Evolutionary conservation across 345 rosid genomes (phyloP).

Genomic region (Cardamine chenopodiifolia): DNA sequence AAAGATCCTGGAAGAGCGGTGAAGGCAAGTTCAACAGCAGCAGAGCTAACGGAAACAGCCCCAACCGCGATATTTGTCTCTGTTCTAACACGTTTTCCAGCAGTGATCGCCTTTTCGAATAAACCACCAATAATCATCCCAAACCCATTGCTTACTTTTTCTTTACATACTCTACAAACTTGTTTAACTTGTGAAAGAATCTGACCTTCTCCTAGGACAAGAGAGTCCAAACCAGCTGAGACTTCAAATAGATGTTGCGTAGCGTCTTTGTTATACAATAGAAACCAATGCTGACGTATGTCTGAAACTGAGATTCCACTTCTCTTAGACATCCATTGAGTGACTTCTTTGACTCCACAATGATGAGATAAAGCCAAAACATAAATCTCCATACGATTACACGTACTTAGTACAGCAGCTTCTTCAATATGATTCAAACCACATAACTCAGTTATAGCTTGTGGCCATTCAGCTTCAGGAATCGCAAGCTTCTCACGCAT

Average conservation of each 20-base stretch:
- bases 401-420: conserved; percentile 78
- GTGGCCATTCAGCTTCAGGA: conserved; percentile 50
- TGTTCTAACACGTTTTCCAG: too few relatives aligned
- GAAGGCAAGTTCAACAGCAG: too few relatives aligned
- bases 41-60: too few relatives aligned
- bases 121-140: conserved; percentile 64
- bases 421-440: conserved; percentile 79
- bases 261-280: conserved; percentile 81
- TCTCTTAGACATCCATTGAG: conserved; percentile 83
- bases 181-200: conserved; percentile 76
- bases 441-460: conserved; percentile 59
- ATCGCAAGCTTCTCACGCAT: conserved; percentile 54
- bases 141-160: conserved; percentile 61
- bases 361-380: conserved; percentile 64
- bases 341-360: conserved; percentile 78
- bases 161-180: conserved; percentile 33
- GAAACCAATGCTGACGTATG: conserved; percentile 67
- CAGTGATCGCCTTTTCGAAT: conserved; percentile 68
- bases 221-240: conserved; percentile 87
- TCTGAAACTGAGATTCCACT: conserved; percentile 70
- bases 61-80: too few relatives aligned
- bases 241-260: conserved; percentile 89
- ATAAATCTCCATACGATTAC: conserved; percentile 78
- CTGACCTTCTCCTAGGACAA: conserved; percentile 76
- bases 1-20: conserved; percentile 56